Evolutionary conservation across 257 asterid genomes (phyloP), one percentile per base, ranked within the genome.

Genomic region (Cynanchum wilfordii): DNA sequence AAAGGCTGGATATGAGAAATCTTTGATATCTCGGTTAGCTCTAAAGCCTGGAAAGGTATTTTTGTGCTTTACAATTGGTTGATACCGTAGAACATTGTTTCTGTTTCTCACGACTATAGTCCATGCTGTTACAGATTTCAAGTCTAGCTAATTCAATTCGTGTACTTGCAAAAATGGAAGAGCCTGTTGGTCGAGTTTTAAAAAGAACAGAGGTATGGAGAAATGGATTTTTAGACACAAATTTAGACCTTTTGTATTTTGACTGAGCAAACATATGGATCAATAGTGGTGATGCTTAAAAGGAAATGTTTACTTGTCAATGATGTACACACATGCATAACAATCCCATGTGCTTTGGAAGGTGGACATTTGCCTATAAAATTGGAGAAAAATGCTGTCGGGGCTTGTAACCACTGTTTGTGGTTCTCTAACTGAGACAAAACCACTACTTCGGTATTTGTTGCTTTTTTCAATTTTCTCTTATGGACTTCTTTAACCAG

Each of bases 111-210:
- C 51, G 27, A 63, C 62, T 11, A 33, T 66, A 45, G 63, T 63
- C 71, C 42, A 22, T 72, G 68, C 71, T 42, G 22, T 73, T 73
- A 40, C 67, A 85, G 89, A 81, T 90, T 42, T 73, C 89, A 16
- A 65, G 82, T 76, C 93, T 90, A 33, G 96, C 96, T 66, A 90
- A 87, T 74, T 85, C 91, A 30, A 76, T 87, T 64, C 92, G 94
- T 33, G 80, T 80, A 66, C 84, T 90, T 49, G 97, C 96, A 13
- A 86, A 86, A 30, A 89, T 90, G 97, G 92, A 90, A 75, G 97
- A 90, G 74, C 97, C 97, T 44, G 78, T 89, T 68, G 97, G 97
- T 65, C 97, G 80, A 56, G 79, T 89, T 68, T 63, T 82, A 65
- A 89, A 75, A 85, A 89, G 84, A 81, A 90, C 91, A 13, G 96